Percentiles rank a stretch among this genome's conserved stretches.
These are phyloP conservation scores for Centella asiatica DNA, from an alignment of 129 eudicot species.

Conservation along the genomic window DNA sequence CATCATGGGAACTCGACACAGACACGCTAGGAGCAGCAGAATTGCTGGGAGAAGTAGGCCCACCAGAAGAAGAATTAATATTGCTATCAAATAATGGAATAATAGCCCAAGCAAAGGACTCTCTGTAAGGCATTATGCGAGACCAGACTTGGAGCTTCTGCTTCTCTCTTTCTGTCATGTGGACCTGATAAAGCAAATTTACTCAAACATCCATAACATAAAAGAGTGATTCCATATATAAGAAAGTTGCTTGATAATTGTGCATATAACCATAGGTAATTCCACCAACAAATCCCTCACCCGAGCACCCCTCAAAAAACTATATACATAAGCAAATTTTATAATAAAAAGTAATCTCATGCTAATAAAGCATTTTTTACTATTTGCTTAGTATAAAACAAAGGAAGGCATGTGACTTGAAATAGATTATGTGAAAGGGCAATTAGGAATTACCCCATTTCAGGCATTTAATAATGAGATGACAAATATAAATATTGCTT, in stretches of 20 bases:
- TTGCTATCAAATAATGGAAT: constrained; percentile 88
- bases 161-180: constrained; percentile 89
- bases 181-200: constrained; percentile 47
- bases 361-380: no score
- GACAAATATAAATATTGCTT: no score
- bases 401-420: no score
- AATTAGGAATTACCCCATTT: no score
- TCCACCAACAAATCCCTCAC: no score
- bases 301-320: no score
- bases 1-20: constrained; percentile 65
- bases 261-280: no score
- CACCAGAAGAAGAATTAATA: constrained; percentile 63
- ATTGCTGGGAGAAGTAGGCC: constrained; percentile 87
- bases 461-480: no score
- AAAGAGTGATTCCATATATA: not conserved
- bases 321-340: no score
- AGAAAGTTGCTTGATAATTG: not conserved
- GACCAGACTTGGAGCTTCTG: constrained; percentile 99
- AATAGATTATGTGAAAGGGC: no score
- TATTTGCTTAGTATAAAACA: no score
- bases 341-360: no score
- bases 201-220: not conserved
- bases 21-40: constrained; percentile 74
- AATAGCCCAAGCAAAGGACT: constrained; percentile 92
- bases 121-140: constrained; percentile 97